These are phyloP conservation scores for Nitzschia inconspicua DNA, from an alignment of 108 stramenopile species.

Conservation along the genomic window DNA sequence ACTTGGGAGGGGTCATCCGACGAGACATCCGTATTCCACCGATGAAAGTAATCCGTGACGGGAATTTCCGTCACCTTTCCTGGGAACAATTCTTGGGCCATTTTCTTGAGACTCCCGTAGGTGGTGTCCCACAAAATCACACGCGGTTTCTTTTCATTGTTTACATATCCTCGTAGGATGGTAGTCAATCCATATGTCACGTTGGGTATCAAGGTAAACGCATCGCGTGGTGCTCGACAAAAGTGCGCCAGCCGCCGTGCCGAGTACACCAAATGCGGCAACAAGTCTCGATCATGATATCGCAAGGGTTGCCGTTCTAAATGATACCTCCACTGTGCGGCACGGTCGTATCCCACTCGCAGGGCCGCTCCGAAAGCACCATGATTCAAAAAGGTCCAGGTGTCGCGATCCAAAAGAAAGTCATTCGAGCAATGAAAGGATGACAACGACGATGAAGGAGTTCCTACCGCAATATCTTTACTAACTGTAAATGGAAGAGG, in stretches of 20 bases:
- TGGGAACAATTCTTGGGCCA: slow-evolving; percentile 46
- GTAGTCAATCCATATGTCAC: slow-evolving; percentile 69
- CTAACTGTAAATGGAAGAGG: slow-evolving; percentile 41
- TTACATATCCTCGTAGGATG: slow-evolving; percentile 53
- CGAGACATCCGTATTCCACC: too few relatives aligned
- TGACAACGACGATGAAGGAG: slow-evolving; percentile 3
- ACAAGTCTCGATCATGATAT: slow-evolving; percentile 67
- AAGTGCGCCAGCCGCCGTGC: slow-evolving; percentile 53
- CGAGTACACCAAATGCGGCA: slow-evolving; percentile 63
- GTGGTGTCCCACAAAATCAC: slow-evolving; percentile 68
- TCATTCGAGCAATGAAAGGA: too few relatives aligned
- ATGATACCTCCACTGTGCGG: slow-evolving; percentile 57
- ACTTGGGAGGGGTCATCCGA: slow-evolving; percentile 4
- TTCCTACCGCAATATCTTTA: neutral
- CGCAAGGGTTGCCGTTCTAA: slow-evolving; percentile 68
- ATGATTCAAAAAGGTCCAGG: slow-evolving; percentile 48
- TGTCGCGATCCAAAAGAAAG: slow-evolving; percentile 49
- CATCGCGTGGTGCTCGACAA: slow-evolving; percentile 19
- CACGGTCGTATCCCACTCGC: slow-evolving; percentile 45
- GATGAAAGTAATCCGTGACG: slow-evolving; percentile 34
- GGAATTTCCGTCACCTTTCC: slow-evolving; percentile 50
- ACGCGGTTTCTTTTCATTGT: slow-evolving; percentile 12
- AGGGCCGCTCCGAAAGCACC: slow-evolving; percentile 64
- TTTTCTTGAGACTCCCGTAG: slow-evolving; percentile 75
- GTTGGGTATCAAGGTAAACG: slow-evolving; percentile 30